These are phyloP conservation scores for Gossypium schwendimanii DNA, from an alignment of 441 rosid species.

Conservation along the genomic window DNA sequence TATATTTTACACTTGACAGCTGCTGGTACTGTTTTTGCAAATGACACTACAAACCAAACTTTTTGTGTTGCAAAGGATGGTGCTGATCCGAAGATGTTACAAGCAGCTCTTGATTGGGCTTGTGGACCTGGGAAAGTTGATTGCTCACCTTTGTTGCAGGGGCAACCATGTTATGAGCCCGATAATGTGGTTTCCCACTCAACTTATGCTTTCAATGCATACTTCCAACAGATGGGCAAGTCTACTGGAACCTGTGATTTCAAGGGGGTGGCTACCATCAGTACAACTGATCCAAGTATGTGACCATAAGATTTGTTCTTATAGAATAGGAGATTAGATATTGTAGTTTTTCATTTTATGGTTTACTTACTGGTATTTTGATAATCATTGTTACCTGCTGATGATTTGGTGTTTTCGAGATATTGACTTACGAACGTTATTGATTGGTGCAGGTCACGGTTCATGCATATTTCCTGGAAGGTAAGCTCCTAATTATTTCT, in stretches of 20 bases:
- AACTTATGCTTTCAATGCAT: constrained; percentile 77
- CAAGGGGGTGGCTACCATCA: constrained; percentile 77
- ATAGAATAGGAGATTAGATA: neutral
- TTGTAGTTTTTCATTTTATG: neutral
- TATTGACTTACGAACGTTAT: constrained; percentile 11
- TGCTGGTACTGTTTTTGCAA: constrained; percentile 67
- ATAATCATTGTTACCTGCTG: neutral
- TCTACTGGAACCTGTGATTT: constrained; percentile 81
- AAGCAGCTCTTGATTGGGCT: constrained; percentile 96
- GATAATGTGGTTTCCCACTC: constrained; percentile 67
- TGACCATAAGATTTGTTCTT: neutral
- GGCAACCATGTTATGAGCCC: constrained; percentile 73
- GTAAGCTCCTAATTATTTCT: constrained; percentile 28
- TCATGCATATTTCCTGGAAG: constrained; percentile 74
- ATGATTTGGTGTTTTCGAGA: neutral
- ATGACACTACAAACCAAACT: constrained; percentile 90
- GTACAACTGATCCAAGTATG: constrained; percentile 88
- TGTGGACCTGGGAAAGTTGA: constrained; percentile 91
- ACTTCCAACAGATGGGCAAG: constrained; percentile 67
- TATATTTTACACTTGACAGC: constrained; percentile 71
- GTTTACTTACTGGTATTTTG: neutral
- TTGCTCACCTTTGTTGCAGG: constrained; percentile 66
- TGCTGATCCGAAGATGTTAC: constrained; percentile 75
- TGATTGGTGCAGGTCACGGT: constrained; percentile 55
- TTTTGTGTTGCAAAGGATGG: constrained; percentile 71